Evolutionary conservation across 768 basidiomycete genomes (phyloP), one percentile per base, ranked within the genome.

Genomic region (Naganishia randhawae): DNA sequence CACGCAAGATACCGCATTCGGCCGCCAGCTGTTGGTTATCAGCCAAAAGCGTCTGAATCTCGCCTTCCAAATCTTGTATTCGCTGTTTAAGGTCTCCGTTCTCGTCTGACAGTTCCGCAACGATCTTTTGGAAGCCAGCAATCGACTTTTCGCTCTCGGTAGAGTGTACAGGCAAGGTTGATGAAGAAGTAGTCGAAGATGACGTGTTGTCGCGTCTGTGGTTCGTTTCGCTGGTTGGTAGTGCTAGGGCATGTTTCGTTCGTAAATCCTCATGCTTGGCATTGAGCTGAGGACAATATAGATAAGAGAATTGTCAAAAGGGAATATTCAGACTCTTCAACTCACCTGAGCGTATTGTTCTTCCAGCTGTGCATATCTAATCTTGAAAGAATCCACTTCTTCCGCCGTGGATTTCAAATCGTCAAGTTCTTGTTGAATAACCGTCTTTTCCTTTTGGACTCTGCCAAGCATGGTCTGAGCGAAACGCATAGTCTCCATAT

Each of bases 91-190:
- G 77, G 29, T 83, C 81, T 2, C 85, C 75, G 73, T 86, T 90
- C 80, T 96, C 93, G 73, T 89, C 88, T 75, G 90, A 89, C 45
- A 96, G 83, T 73, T 92, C 89, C 75, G 91, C 88, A 25, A 96
- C 86, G 73, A 96, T 91, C 74, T 91, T 88, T 80, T 78, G 76
- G 67, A 77, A 78, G 9, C 78, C 78, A 33, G 73, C 67, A 51
- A 77, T 68, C 48, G 71, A 71, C 62, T 76, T 76, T 9, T 76
- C 75, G 33, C 68, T 67, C 39, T 73, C 71, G 50, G 63, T 57
- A 16, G 73, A 65, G 16, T 71, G 73, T 32, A 72, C 70, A 0
- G 78, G 77, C 32, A 76, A 53, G 8, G 73, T 50, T 11, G 73
- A 67, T 64, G 65, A 52, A 19, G 68, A 68, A 19, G 54, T 31